Percentiles rank a stretch among this genome's conserved stretches.
Conservation (phyloP, 2,329 filamentous ascomycete species). For the Claviceps humidiphila region DNA sequence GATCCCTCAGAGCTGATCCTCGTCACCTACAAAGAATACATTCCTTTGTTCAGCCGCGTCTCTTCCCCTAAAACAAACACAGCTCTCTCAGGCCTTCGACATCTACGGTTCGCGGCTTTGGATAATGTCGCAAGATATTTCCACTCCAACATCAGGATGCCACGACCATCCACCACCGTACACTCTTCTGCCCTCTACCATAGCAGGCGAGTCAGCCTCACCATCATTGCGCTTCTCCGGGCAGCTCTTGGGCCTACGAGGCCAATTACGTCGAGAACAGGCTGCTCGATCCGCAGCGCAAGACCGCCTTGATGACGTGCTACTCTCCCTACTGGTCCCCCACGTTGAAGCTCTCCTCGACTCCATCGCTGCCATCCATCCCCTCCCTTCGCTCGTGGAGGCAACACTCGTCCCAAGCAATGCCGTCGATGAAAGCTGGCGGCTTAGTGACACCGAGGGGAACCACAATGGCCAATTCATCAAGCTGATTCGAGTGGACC, state of each 20-base stretch:
- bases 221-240: constrained; percentile 18
- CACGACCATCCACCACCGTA: constrained; percentile 1
- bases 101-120: neutral
- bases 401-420: constrained; percentile 31
- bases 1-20: neutral
- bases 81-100: too few species aligned
- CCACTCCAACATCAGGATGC: neutral
- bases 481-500: constrained; percentile 18
- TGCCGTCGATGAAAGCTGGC: constrained; percentile 25
- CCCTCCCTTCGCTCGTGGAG: constrained; percentile 23
- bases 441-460: constrained; percentile 20
- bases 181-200: neutral
- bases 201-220: neutral
- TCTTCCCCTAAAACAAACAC: neutral
- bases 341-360: constrained; percentile 28
- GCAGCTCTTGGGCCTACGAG: constrained; percentile 24
- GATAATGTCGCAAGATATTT: neutral
- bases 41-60: neutral
- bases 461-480: constrained; percentile 17
- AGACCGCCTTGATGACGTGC: constrained; percentile 23
- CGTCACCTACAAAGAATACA: neutral
- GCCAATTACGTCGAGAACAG: constrained; percentile 23
- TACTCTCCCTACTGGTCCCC: constrained; percentile 27
- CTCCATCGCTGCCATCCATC: constrained; percentile 21
- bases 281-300: constrained; percentile 20